Evolutionary conservation across 495 filamentous ascomycete species (phyloP), one percentile per base, ranked within the genome.

Genomic region (Chlorociboria aeruginascens): DNA sequence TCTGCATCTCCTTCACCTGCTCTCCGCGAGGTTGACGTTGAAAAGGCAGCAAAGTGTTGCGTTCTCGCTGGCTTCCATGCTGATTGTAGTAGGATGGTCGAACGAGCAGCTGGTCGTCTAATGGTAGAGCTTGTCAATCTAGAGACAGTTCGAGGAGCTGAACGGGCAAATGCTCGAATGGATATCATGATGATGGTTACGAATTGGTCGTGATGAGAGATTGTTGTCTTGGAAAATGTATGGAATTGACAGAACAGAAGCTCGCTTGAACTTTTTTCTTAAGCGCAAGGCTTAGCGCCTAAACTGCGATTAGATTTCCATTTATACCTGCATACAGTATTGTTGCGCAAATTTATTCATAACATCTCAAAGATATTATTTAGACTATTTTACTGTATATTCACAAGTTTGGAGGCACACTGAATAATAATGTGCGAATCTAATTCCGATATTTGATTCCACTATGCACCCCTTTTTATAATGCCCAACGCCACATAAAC

Each of bases 11-110:
- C 76, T 53, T 77, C 73, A 50, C 69, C 66, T 25, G 74, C 72
- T 45, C 68, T 66, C 61, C 77, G 71, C 33, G 69, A 62, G 37
- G 71, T 65, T 13, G 83, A 77, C 12, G 82, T 87, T 0, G 85
- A 89, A 67, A 93, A 92, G 36, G 83, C 71, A 40, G 83, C 77
- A 50, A 76, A 70, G 58, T 71, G 70, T 49, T 78, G 71, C 55
- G 68, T 72, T 54, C 70, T 63, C 14, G 61, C 55, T 61, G 69
- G 68, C 62, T 70, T 71, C 66, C 66, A 67, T 49, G 70, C 67
- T 31, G 74, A 68, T 52, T 72, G 70, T 41, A 68, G 53, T 49
- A 71, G 55, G 53, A 63, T 61, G 40, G 59, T 50, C 41, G 57
- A 50, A 16, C 54, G 43, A 46, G 62, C 58, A 37, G 57, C 65